phyloP scores from a whole-genome alignment of 176 grass and related monocot genomes.

The Raddia distichophylla region DNA sequence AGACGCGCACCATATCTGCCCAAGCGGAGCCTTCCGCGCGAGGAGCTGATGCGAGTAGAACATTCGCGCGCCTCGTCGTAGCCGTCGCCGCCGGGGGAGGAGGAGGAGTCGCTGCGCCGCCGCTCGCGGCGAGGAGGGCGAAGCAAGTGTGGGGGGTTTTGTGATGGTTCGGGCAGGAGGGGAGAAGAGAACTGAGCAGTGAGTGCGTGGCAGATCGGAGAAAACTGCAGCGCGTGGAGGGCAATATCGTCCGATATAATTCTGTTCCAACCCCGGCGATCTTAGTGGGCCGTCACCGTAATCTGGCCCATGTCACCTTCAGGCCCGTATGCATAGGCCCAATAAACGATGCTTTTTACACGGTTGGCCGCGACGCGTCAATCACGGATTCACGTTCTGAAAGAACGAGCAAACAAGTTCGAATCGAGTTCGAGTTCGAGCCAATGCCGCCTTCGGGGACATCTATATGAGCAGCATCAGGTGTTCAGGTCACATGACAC shows the following conservation, averaged over 20 bases:
- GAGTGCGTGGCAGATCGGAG: background rate
- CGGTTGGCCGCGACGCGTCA: no score
- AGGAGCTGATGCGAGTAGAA: constrained; percentile 97
- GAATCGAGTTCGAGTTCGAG: background rate
- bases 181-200: background rate
- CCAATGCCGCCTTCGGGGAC: background rate
- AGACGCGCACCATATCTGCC: constrained; percentile 80
- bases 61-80: constrained; percentile 38
- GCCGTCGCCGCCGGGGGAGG: background rate
- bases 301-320: no score
- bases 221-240: background rate
- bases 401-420: no score
- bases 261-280: background rate
- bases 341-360: no score
- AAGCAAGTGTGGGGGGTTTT: constrained; percentile 29
- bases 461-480: no score
- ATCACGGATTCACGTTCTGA: no score
- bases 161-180: background rate
- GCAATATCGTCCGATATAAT: background rate
- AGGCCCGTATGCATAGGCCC: no score
- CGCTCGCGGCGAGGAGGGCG: background rate
- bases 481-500: no score
- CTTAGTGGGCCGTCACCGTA: no score
- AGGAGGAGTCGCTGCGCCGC: background rate
- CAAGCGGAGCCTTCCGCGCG: constrained; percentile 81